A percentile compares a stretch with the other conserved stretches of the same genome.
phyloP scores from a whole-genome alignment of 2,329 filamentous ascomycete genomes.

The Diaporthe amygdali region DNA sequence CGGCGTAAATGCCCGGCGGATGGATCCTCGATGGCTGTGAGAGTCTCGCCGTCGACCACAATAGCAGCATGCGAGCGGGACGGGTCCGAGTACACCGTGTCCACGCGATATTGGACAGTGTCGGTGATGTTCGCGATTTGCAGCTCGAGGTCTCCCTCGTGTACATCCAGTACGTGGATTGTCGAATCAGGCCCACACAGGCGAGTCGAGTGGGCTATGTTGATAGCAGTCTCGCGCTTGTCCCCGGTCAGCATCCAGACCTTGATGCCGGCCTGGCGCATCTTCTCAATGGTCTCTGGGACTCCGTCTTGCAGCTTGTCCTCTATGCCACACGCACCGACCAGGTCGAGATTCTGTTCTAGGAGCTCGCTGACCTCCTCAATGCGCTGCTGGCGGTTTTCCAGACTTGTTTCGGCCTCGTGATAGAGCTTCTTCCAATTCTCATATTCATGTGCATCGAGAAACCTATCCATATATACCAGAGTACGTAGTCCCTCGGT shows the following conservation, averaged over 20 bases:
- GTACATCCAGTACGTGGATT: slow-evolving; percentile 74
- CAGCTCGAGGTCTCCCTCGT: slow-evolving; percentile 66
- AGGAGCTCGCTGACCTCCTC: slow-evolving; percentile 81
- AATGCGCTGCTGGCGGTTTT: slow-evolving; percentile 75
- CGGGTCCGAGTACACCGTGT: slow-evolving; percentile 29
- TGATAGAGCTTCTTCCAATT: slow-evolving; percentile 78
- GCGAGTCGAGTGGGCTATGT: slow-evolving; percentile 77
- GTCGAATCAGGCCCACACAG: slow-evolving; percentile 77
- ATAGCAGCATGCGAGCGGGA: slow-evolving; percentile 72
- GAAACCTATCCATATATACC: slow-evolving; percentile 78
- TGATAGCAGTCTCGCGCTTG: slow-evolving; percentile 86
- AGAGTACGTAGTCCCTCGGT: slow-evolving; percentile 84
- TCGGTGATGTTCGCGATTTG: slow-evolving; percentile 69
- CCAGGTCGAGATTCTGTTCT: slow-evolving; percentile 77
- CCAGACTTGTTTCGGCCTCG: slow-evolving; percentile 79
- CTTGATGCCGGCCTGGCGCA: slow-evolving; percentile 83
- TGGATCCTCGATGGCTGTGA: slow-evolving; percentile 32
- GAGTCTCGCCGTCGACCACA: slow-evolving; percentile 74
- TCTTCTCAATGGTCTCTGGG: slow-evolving; percentile 83
- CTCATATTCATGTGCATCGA: slow-evolving; percentile 74
- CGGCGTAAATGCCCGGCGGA: slow-evolving; percentile 41
- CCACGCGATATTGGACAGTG: slow-evolving; percentile 59
- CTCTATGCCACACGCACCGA: slow-evolving; percentile 87
- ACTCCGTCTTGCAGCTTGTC: slow-evolving; percentile 89
- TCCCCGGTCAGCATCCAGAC: slow-evolving; percentile 94